Evolutionary conservation across 495 filamentous ascomycete species (phyloP), one percentile per base, ranked within the genome.

Genomic region (Penicillium bialowiezense): DNA sequence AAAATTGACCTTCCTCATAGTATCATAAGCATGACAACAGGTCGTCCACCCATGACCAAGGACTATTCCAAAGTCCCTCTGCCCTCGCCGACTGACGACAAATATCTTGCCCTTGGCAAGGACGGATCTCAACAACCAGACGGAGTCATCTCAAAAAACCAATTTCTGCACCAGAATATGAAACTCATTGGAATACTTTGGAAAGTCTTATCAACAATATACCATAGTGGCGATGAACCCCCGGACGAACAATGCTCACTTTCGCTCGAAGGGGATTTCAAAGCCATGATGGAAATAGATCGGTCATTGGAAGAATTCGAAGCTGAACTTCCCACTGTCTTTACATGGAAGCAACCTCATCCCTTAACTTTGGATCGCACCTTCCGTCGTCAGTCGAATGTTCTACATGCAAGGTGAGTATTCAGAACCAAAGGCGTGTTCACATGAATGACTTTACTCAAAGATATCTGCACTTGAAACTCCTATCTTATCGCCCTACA

Each of bases 11-110:
- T 2, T 20, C 41, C 23, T 15, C 58, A 18, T 10, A 50, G 63
- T 32, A 50, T 67, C 38, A 5, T 64, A 18, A 50, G 60, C 7
- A 63, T 54, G 49, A 65, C 63, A 5, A 66, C 71, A 48, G 69
- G 64, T 14, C 62, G 68, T 7, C 64, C 65, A 12, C 36, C 49
- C 9, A 56, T 64, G 54, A 63, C 62, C 8, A 31, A 33, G 36
- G 13, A 42, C 23, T 42, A 10, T 32, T 40, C 20, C 13, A 12
- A 33, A 7, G 17, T 33, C 6, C 47, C 47, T 18, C 14, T 50
- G 18, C 47, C 47, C 36, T 41, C 23, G 3, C 23, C 37, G 20
- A 18, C 29, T 15, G 47, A 50, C 26, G 47, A 50, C 20, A 29
- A 33, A 29, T 31, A 41, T 33, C 47, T 50, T 28, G 20, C 40